Evolutionary conservation across 2,329 filamentous ascomycete genomes (phyloP).

Genomic region (Fusarium domesticum): DNA sequence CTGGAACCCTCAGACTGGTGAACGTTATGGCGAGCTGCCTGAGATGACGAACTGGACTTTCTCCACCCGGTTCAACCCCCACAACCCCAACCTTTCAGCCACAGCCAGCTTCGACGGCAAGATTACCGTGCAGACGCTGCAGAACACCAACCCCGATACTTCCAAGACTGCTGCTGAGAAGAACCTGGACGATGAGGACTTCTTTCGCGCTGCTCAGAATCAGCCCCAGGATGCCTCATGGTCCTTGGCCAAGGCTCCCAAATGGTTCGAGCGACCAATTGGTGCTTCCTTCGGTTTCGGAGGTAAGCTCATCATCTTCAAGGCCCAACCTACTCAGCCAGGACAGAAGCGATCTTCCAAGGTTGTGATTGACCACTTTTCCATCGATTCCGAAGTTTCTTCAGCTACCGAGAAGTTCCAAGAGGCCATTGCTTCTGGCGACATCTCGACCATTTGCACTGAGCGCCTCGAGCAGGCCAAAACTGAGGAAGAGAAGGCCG

Average conservation of each 20-base stretch:
- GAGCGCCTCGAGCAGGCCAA: conserved; percentile 70
- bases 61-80: conserved; percentile 88
- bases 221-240: conserved; percentile 90
- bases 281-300: conserved; percentile 94
- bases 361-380: conserved; percentile 81
- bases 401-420: conserved; percentile 84
- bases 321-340: conserved; percentile 53
- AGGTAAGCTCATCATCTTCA: conserved; percentile 81
- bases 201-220: conserved; percentile 90
- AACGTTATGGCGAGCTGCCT: conserved; percentile 86
- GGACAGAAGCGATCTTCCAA: conserved; percentile 70
- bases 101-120: conserved; percentile 97
- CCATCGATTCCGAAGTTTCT: conserved; percentile 82
- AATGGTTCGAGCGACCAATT: conserved; percentile 82
- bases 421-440: conserved; percentile 70
- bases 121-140: conserved; percentile 87
- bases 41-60: conserved; percentile 99
- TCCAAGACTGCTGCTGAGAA: conserved; percentile 64
- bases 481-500: conserved; percentile 87
- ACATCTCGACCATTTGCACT: conserved; percentile 76
- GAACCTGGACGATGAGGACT: conserved; percentile 85
- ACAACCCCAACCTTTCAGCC: conserved; percentile 86
- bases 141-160: conserved; percentile 83
- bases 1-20: conserved; percentile 93
- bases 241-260: conserved; percentile 79